phyloP scores from a whole-genome alignment of 1,139 yeast genomes.

The Arxiozyma heterogenica region DNA sequence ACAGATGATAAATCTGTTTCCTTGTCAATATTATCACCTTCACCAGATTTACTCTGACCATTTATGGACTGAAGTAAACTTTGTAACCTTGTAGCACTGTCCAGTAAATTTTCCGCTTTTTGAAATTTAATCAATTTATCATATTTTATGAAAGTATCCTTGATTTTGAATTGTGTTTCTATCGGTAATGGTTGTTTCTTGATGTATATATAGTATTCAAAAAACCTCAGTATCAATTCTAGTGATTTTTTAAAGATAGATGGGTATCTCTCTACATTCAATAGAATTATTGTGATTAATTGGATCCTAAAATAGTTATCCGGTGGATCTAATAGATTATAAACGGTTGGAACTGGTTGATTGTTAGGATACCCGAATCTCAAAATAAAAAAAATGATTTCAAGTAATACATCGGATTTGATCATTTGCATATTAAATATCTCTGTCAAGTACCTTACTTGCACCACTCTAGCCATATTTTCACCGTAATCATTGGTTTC shows the following conservation, averaged over 20 bases:
- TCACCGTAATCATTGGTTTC: constrained; percentile 54
- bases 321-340: constrained; percentile 46
- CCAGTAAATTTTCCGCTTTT: constrained; percentile 36
- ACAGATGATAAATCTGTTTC: constrained; percentile 11
- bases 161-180: constrained; percentile 51
- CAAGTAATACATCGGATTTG: constrained; percentile 40
- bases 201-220: constrained; percentile 66
- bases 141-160: constrained; percentile 35
- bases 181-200: constrained; percentile 58
- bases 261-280: constrained; percentile 16
- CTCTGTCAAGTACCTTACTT: constrained; percentile 52
- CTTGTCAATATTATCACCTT: not conserved
- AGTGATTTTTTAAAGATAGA: constrained; percentile 29
- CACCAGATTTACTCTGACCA: constrained; percentile 4
- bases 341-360: constrained; percentile 42
- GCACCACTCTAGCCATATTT: constrained; percentile 56
- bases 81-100: constrained; percentile 37
- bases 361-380: constrained; percentile 62
- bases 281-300: constrained; percentile 38
- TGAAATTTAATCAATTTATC: constrained; percentile 29
- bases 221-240: constrained; percentile 45
- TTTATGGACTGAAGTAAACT: constrained; percentile 1
- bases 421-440: constrained; percentile 45
- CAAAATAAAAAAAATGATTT: constrained; percentile 50
- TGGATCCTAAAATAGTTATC: constrained; percentile 67